phyloP scores from a whole-genome alignment of 257 asterid species.

The Cinchona pubescens region DNA sequence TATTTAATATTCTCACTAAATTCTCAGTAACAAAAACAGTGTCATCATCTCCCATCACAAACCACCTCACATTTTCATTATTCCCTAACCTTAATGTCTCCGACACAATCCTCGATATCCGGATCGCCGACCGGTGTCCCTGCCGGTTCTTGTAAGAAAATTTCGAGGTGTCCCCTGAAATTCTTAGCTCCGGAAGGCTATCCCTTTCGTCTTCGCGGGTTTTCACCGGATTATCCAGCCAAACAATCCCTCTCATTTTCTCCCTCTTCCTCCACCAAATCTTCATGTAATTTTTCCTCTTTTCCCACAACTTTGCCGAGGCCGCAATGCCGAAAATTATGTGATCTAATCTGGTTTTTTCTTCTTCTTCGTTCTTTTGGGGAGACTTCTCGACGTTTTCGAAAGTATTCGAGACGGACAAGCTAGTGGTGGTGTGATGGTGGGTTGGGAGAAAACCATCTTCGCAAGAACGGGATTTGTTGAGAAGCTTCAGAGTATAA shows the following conservation, averaged over 20 bases:
- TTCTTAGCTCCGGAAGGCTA: slow-evolving; percentile 48
- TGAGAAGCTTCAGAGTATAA: slow-evolving; percentile 30
- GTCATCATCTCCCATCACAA: slow-evolving; percentile 94
- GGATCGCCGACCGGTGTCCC: slow-evolving; percentile 76
- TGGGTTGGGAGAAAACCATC: slow-evolving; percentile 8
- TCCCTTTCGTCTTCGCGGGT: slow-evolving; percentile 23
- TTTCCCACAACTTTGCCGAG: slow-evolving; percentile 63
- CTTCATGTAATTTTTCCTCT: slow-evolving; percentile 71
- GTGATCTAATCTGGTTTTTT: slow-evolving; percentile 51
- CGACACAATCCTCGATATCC: slow-evolving; percentile 77
- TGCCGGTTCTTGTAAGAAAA: slow-evolving; percentile 55
- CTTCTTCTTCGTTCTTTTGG: neutral
- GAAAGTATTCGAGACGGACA: neutral
- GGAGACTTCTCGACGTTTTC: neutral
- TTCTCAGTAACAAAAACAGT: slow-evolving; percentile 77
- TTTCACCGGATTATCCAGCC: slow-evolving; percentile 59
- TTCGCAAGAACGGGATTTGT: slow-evolving; percentile 13
- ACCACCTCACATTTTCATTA: slow-evolving; percentile 68
- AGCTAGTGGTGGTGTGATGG: neutral
- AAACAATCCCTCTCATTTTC: slow-evolving; percentile 64
- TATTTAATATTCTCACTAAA: slow-evolving; percentile 67
- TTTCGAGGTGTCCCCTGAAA: slow-evolving; percentile 59
- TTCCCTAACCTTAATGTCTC: slow-evolving; percentile 60
- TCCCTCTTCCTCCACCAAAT: slow-evolving; percentile 70
- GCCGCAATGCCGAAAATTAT: slow-evolving; percentile 87